Evolutionary conservation across 768 basidiomycete genomes (phyloP).

Genomic region (Russula sp.): DNA sequence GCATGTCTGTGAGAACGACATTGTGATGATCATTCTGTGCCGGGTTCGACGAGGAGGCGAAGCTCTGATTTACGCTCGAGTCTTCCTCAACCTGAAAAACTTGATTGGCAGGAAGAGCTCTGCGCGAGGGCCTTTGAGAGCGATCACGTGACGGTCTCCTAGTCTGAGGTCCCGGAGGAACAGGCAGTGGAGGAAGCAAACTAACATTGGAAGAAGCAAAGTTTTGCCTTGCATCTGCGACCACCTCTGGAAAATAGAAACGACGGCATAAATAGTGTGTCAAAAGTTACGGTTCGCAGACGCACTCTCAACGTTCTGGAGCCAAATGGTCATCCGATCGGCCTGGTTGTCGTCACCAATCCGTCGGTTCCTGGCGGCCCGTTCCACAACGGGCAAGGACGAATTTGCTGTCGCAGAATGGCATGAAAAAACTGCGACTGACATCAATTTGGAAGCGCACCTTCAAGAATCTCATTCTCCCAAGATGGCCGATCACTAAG

Average conservation of each 20-base stretch:
- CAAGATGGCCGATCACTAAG: conserved; percentile 42
- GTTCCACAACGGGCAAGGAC: conserved; percentile 51
- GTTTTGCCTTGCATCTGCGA: conserved; percentile 74
- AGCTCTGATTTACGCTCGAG: conserved; percentile 34
- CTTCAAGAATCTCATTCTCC: conserved; percentile 47
- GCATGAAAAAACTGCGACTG: not conserved
- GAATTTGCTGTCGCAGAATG: conserved; percentile 42
- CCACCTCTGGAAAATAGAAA: conserved; percentile 54
- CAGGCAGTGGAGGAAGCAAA: conserved; percentile 60
- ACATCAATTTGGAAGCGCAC: conserved; percentile 34
- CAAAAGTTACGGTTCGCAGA: conserved; percentile 24
- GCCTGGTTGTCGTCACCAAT: conserved; percentile 51
- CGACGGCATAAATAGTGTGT: not conserved
- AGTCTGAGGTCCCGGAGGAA: conserved; percentile 39
- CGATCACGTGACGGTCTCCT: conserved; percentile 46
- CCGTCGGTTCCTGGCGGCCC: conserved; percentile 52
- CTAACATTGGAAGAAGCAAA: conserved; percentile 54
- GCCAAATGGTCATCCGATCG: conserved; percentile 80
- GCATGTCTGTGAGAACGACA: conserved; percentile 24
- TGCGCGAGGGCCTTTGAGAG: conserved; percentile 58
- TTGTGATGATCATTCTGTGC: not conserved
- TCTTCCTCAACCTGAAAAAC: conserved; percentile 58
- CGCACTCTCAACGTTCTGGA: conserved; percentile 80
- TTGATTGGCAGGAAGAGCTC: conserved; percentile 61
- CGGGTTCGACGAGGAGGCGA: conserved; percentile 29